A percentile compares a stretch with the other conserved stretches of the same genome.
phyloP scores from a whole-genome alignment of 345 rosid genomes.

The Brassica rapa region DNA sequence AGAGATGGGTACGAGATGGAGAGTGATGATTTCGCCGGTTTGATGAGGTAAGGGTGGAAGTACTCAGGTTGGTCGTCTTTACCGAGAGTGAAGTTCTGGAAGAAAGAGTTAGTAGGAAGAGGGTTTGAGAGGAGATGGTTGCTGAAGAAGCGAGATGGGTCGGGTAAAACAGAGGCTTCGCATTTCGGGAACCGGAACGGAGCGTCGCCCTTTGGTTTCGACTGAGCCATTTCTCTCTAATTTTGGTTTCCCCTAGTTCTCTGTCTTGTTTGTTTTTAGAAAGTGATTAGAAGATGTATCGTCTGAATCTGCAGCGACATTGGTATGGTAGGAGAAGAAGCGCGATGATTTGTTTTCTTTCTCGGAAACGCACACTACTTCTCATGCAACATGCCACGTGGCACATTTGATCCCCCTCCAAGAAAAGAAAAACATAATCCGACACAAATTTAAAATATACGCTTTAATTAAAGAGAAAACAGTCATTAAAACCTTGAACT shows the following conservation, averaged over 20 bases:
- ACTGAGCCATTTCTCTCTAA: constrained; percentile 3
- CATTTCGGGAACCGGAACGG: constrained; percentile 65
- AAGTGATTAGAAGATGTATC: neutral
- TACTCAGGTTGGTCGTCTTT: constrained; percentile 79
- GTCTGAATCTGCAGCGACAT: neutral
- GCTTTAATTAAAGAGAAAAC: no score
- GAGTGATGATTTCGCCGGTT: constrained; percentile 61
- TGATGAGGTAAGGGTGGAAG: constrained; percentile 85
- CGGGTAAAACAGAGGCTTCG: constrained; percentile 65
- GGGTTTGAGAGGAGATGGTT: constrained; percentile 65
- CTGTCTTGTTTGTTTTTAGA: neutral
- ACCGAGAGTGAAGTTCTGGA: constrained; percentile 85
- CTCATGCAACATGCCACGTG: constrained; percentile 7
- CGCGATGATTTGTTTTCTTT: neutral
- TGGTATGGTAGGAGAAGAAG: neutral
- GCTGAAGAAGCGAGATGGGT: constrained; percentile 74
- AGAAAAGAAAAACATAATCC: neutral
- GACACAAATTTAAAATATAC: neutral
- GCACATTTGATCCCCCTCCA: neutral
- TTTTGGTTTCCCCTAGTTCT: neutral
- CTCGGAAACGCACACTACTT: neutral
- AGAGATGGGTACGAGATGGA: constrained; percentile 71
- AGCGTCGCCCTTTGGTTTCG: constrained; percentile 15
- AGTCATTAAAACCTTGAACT: no score
- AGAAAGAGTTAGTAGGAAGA: constrained; percentile 83